Evolutionary conservation across 768 basidiomycete species (phyloP).

Genomic region (Suillus subaureus): DNA sequence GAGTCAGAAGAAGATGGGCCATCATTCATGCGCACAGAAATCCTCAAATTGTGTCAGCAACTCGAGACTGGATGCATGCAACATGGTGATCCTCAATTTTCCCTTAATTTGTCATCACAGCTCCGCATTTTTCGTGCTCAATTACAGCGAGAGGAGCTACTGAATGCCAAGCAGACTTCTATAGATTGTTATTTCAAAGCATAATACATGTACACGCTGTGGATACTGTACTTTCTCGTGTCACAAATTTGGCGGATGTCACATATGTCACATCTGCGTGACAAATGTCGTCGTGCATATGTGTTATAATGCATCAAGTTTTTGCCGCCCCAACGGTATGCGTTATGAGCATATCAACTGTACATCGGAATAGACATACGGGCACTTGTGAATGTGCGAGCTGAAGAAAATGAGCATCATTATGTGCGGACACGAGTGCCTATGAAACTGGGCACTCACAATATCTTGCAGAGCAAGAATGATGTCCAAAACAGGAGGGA

Average conservation of each 20-base stretch:
- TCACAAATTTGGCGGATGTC: not conserved
- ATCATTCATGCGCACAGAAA: too few species aligned
- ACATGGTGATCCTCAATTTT: not conserved
- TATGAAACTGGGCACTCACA: not conserved
- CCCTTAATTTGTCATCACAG: not conserved
- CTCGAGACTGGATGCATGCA: not conserved
- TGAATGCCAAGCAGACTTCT: not conserved
- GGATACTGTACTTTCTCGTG: not conserved
- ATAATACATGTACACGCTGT: too few species aligned
- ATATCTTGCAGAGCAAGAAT: not conserved
- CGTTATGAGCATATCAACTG: too few species aligned
- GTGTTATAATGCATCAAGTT: too few species aligned
- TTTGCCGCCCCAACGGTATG: too few species aligned
- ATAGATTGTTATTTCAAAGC: not conserved
- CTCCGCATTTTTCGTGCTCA: not conserved
- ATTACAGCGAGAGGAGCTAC: conserved; percentile 1
- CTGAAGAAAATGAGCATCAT: not conserved
- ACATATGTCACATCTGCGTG: not conserved
- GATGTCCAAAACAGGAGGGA: not conserved
- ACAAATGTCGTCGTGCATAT: not conserved
- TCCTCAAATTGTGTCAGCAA: too few species aligned
- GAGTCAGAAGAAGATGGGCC: too few species aligned
- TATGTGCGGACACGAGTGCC: not conserved
- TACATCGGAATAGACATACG: not conserved
- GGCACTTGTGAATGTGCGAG: not conserved